These are phyloP conservation scores for Lipomyces starkeyi DNA, from an alignment of 805 yeast species.

Conservation along the genomic window DNA sequence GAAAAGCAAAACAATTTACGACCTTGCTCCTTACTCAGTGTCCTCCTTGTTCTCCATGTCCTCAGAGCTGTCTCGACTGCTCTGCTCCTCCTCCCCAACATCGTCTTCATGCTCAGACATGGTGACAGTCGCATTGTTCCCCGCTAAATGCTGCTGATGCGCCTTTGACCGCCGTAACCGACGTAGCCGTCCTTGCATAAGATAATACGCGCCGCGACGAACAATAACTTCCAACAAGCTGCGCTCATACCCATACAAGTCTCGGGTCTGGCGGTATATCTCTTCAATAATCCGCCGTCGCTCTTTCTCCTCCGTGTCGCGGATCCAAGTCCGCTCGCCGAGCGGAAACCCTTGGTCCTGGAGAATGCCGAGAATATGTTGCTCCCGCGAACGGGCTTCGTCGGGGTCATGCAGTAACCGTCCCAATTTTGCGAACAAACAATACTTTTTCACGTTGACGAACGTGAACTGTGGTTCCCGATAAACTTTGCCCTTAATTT, in stretches of 20 bases:
- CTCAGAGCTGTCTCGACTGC: conserved; percentile 17
- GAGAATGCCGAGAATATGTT: conserved; percentile 47
- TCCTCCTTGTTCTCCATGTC: conserved; percentile 17
- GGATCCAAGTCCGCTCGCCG: conserved; percentile 82
- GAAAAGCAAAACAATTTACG: neutral
- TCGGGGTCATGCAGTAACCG: too few relatives aligned
- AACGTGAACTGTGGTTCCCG: too few relatives aligned
- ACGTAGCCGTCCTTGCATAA: conserved; percentile 79
- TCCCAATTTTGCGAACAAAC: too few relatives aligned
- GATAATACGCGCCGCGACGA: conserved; percentile 78
- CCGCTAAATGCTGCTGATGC: conserved; percentile 8
- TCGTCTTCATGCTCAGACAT: conserved; percentile 3
- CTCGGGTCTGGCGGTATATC: conserved; percentile 56
- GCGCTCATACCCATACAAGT: conserved; percentile 58
- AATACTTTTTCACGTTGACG: too few relatives aligned
- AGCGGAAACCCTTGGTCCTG: conserved; percentile 68
- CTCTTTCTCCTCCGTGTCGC: conserved; percentile 67
- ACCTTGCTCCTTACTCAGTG: conserved; percentile 7
- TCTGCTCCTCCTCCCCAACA: conserved; percentile 17
- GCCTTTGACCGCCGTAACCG: conserved; percentile 54
- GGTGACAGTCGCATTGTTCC: neutral
- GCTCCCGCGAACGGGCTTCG: conserved; percentile 49
- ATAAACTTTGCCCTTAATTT: too few relatives aligned
- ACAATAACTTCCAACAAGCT: conserved; percentile 71
- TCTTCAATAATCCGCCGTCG: conserved; percentile 57